Evolutionary conservation across 1,284 basidiomycete genomes (phyloP).

Genomic region (Fomitiporia mediterranea): DNA sequence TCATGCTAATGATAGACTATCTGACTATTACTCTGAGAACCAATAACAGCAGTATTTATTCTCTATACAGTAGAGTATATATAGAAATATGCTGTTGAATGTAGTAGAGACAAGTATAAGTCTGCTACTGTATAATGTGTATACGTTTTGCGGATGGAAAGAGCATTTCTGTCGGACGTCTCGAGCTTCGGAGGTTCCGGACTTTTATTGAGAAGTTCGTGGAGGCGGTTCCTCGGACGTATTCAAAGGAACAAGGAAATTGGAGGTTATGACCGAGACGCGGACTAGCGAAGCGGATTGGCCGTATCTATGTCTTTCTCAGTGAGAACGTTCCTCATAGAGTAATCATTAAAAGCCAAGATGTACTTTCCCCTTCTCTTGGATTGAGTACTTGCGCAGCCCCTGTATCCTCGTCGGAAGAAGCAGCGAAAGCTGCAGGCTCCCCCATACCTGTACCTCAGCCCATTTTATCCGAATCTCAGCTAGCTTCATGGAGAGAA

Average conservation of each 20-base stretch:
- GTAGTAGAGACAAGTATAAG: too few relatives aligned
- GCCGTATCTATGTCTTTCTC: constrained; percentile 53
- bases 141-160: constrained; percentile 66
- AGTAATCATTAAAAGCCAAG: constrained; percentile 55
- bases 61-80: too few relatives aligned
- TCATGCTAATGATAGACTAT: too few relatives aligned
- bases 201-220: constrained; percentile 56
- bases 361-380: constrained; percentile 27
- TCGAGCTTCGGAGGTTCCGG: constrained; percentile 69
- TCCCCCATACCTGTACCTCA: constrained; percentile 43
- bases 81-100: too few relatives aligned
- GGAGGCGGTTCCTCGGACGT: constrained; percentile 40
- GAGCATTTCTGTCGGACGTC: constrained; percentile 74
- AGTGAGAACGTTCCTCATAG: too few relatives aligned
- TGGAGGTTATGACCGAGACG: constrained; percentile 50
- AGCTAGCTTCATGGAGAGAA: constrained; percentile 24
- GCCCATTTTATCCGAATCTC: constrained; percentile 32
- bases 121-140: constrained; percentile 76
- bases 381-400: constrained; percentile 74
- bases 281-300: constrained; percentile 55
- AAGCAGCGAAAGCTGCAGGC: constrained; percentile 39
- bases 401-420: constrained; percentile 62
- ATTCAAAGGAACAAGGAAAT: constrained; percentile 33
- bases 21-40: too few relatives aligned
- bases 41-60: too few relatives aligned